These are phyloP conservation scores for Tulasnella sp. DNA, from an alignment of 768 basidiomycete genomes.

Conservation along the genomic window DNA sequence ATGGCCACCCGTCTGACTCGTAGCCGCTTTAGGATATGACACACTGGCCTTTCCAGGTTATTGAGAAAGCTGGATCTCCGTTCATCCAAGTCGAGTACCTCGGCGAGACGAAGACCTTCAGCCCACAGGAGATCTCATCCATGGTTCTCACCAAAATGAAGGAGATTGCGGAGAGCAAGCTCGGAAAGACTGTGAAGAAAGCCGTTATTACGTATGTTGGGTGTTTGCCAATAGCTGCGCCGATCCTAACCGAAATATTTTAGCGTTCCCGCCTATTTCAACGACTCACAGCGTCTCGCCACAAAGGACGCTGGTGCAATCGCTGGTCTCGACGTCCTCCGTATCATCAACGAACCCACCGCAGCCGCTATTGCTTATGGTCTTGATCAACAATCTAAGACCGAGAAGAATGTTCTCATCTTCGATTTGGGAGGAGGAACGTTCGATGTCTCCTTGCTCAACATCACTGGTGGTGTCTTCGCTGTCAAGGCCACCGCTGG, in stretches of 20 bases:
- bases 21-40: conserved; percentile 80
- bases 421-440: conserved; percentile 99
- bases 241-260: conserved; percentile 7
- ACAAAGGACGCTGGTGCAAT: conserved; percentile 99
- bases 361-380: conserved; percentile 99
- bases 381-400: conserved; percentile 84
- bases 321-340: conserved; percentile 96
- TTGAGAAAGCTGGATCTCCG: conserved; percentile 96
- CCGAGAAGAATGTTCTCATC: conserved; percentile 97
- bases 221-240: conserved; percentile 24
- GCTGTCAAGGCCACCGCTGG: conserved; percentile 99
- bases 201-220: conserved; percentile 89
- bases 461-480: conserved; percentile 97
- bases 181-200: conserved; percentile 97
- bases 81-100: conserved; percentile 96
- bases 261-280: conserved; percentile 96
- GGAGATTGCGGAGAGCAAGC: conserved; percentile 98
- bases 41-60: conserved; percentile 97
- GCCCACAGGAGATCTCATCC: conserved; percentile 98
- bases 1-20: conserved; percentile 34
- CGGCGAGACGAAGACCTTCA: conserved; percentile 91
- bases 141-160: conserved; percentile 99
- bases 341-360: conserved; percentile 99
- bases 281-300: conserved; percentile 98
- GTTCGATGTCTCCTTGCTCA: conserved; percentile 98